Base-by-base conservation (phyloP, 2,329 filamentous ascomycete species). In the Neopestalotiopsis sp. region DNA sequence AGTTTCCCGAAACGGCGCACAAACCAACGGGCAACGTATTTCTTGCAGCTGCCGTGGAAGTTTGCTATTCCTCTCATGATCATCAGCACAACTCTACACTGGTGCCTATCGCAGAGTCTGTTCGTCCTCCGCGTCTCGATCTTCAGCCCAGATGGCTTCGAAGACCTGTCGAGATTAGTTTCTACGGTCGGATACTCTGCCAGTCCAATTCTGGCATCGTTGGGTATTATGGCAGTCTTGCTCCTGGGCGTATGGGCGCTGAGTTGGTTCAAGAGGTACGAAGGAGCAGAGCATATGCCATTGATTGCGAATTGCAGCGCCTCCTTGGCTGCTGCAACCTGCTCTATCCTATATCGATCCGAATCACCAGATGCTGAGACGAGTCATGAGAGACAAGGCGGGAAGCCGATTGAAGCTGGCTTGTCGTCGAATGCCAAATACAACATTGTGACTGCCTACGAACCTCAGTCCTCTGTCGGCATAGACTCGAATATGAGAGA, bases 61-160 rank as follows among this genome's bases (percentile, higher is more conserved):
- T 7, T 68, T n/a, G 61, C 67, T 3, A 30, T 68, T 10, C 60
- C 60, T 30, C 28, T 68, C 30, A 40, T 68, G 67, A 32, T 20
- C 10, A 49, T 30, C 3, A 58, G 67, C 52, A 63, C 67, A 20
- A 60, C 42, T 4, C 42, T 68, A 32, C 67, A 68, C 20, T 68
- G 67, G 67, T 59, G 61, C 7, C 5, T 65, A 5, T 40, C 56
- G 10, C 45, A 68, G 32, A 68, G 67, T n/a, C 61, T 68, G 10
- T 68, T 68, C 34, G 38, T 68, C n/a, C 60, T 68, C n/a, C 67
- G 67, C 20, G 67, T 68, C n/a, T 45, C 60, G 3, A 49, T 32
- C 24, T 58, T 65, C 38, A 40, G 12, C 5, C 59, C 24, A 14
- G 13, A 24, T 5, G 45, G 30, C 30, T 7, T 9, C 5, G 49